These are phyloP conservation scores for Conoideocrella luteorostrata DNA, from an alignment of 2,329 filamentous ascomycete genomes.

Conservation along the genomic window DNA sequence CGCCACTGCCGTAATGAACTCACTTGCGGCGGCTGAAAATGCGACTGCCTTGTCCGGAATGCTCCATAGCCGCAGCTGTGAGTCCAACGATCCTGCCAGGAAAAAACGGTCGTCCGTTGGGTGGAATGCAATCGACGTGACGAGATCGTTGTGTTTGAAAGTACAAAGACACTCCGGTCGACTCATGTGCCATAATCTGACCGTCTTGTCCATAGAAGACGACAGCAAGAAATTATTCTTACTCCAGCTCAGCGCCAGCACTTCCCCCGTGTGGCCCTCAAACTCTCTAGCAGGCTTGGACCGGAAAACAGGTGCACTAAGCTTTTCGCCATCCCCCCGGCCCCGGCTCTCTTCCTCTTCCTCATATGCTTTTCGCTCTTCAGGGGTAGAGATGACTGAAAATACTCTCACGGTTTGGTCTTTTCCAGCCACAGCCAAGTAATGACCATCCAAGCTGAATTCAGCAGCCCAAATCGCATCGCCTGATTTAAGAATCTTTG, in stretches of 20 bases:
- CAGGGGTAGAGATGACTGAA: constrained; percentile 75
- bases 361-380: constrained; percentile 70
- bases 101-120: constrained; percentile 95
- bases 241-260: constrained; percentile 93
- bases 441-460: constrained; percentile 87
- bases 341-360: constrained; percentile 42
- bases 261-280: constrained; percentile 73
- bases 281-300: constrained; percentile 74
- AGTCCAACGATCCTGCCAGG: constrained; percentile 85
- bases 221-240: constrained; percentile 98
- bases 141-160: constrained; percentile 92
- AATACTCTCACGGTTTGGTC: constrained; percentile 83
- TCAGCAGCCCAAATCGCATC: constrained; percentile 87
- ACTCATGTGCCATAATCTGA: constrained; percentile 86
- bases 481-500: constrained; percentile 36
- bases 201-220: constrained; percentile 97
- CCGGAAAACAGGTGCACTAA: constrained; percentile 88
- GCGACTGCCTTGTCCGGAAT: constrained; percentile 95
- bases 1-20: constrained; percentile 88
- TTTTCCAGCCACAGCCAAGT: constrained; percentile 85
- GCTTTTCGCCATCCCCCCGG: constrained; percentile 43
- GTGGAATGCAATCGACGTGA: constrained; percentile 91
- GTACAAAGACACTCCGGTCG: constrained; percentile 81
- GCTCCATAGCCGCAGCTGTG: constrained; percentile 85
- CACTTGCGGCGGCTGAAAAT: constrained; percentile 67